Evolutionary conservation across 768 basidiomycete genomes (phyloP).

Genomic region (Rubroboletus pulcherrimus): DNA sequence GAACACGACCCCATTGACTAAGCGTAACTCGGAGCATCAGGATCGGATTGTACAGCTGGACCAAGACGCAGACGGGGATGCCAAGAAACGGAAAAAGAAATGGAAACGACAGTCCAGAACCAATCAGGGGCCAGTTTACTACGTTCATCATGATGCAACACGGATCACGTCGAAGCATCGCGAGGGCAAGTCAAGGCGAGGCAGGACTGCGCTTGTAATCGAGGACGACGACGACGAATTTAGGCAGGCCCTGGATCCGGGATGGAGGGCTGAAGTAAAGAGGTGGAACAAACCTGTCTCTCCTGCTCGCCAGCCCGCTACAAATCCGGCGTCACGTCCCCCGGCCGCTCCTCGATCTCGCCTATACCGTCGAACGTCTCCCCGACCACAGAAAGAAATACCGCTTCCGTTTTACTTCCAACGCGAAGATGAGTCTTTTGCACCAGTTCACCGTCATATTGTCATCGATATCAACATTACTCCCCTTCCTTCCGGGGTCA

Average conservation of each 20-base stretch:
- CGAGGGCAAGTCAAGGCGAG: conserved; percentile 4
- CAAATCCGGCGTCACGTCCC: conserved; percentile 1
- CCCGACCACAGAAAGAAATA: conserved; percentile 7
- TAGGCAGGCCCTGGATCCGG: conserved; percentile 39
- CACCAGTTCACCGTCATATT: conserved; percentile 21
- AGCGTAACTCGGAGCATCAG: conserved; percentile 5
- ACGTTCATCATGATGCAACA: conserved; percentile 35
- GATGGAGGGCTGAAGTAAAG: conserved; percentile 31
- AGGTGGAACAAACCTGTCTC: conserved; percentile 29
- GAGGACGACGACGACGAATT: conserved; percentile 45
- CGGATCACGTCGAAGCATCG: conserved; percentile 34
- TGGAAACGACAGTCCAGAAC: conserved; percentile 26
- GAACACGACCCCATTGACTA: conserved; percentile 6
- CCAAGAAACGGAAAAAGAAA: conserved; percentile 23
- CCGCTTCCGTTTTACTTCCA: conserved; percentile 17
- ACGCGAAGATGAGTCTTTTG: conserved; percentile 6
- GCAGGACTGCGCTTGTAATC: conserved; percentile 35
- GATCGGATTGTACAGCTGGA: conserved; percentile 7
- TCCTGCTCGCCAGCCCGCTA: conserved; percentile 10
- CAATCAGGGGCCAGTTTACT: conserved; percentile 34
- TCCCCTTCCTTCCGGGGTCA: conserved; percentile 47
- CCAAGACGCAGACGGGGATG: conserved; percentile 4
- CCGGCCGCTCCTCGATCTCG: conserved; percentile 9
- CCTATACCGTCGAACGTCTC: conserved; percentile 13
- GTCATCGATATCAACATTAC: conserved; percentile 51